A percentile compares a stretch with the other conserved stretches of the same genome.
Evolutionary conservation across 2,329 filamentous ascomycete genomes (phyloP).

Genomic region (Claviceps sp.): DNA sequence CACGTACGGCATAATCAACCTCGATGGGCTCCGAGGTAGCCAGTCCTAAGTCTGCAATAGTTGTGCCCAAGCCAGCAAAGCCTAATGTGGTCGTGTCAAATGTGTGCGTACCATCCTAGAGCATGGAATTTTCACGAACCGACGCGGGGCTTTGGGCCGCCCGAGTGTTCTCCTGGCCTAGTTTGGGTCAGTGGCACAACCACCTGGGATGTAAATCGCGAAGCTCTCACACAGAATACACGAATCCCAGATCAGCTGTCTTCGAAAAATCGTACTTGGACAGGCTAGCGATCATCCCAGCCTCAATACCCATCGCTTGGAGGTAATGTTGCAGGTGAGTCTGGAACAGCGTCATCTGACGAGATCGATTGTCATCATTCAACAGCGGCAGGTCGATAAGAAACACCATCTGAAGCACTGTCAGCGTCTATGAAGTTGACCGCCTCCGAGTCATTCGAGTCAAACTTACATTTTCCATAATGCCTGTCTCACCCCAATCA

Average conservation of each 20-base stretch:
- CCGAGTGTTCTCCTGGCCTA: slow-evolving; percentile 23
- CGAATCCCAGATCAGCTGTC: slow-evolving; percentile 61
- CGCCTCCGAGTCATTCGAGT: not conserved
- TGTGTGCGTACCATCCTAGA: not conserved
- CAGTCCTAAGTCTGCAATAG: slow-evolving; percentile 52
- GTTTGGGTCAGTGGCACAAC: not conserved
- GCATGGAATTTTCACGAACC: slow-evolving; percentile 15
- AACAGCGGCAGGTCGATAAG: slow-evolving; percentile 76
- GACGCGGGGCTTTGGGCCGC: slow-evolving; percentile 15
- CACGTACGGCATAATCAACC: slow-evolving; percentile 58
- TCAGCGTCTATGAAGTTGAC: not conserved
- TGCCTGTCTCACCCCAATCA: slow-evolving; percentile 78
- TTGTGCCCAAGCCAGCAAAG: slow-evolving; percentile 57
- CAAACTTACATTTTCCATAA: slow-evolving; percentile 65
- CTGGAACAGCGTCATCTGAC: slow-evolving; percentile 40
- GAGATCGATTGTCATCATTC: slow-evolving; percentile 15
- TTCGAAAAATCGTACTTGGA: slow-evolving; percentile 68
- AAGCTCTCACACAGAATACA: slow-evolving; percentile 62
- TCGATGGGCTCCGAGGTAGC: slow-evolving; percentile 40
- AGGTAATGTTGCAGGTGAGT: slow-evolving; percentile 61
- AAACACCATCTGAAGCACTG: slow-evolving; percentile 55
- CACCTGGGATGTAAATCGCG: not conserved
- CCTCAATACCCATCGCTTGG: slow-evolving; percentile 48
- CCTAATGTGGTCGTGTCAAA: slow-evolving; percentile 30
- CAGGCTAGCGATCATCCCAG: slow-evolving; percentile 53